These are phyloP conservation scores for Penicillium nordicum DNA, from an alignment of 2,329 filamentous ascomycete species.

Conservation along the genomic window DNA sequence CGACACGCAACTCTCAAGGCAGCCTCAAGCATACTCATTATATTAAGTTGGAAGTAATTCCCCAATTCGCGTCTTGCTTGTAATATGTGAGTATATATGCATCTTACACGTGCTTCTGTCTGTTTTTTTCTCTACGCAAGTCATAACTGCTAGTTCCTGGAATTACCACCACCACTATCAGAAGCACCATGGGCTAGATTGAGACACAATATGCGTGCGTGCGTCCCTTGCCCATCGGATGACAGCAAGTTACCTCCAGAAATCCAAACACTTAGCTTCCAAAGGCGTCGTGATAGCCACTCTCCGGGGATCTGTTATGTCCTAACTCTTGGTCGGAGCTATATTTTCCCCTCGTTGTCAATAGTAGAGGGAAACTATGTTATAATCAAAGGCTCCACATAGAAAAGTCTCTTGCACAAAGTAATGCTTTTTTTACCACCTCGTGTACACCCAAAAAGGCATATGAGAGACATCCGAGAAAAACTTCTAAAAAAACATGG, in stretches of 20 bases:
- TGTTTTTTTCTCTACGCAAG: slow-evolving; percentile 7
- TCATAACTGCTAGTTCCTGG: neutral
- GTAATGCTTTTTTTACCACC: too few species aligned
- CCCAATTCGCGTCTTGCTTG: neutral
- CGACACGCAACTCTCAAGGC: slow-evolving; percentile 9
- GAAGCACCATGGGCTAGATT: neutral
- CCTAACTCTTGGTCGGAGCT: neutral
- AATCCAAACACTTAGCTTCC: neutral
- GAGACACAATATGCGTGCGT: neutral
- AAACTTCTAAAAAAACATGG: too few species aligned
- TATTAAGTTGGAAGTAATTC: neutral
- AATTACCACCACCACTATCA: neutral
- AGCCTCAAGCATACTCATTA: neutral
- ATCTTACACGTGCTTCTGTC: slow-evolving; percentile 10
- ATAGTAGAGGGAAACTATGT: neutral
- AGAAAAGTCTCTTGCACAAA: too few species aligned
- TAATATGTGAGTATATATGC: slow-evolving; percentile 6
- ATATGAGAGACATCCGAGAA: too few species aligned
- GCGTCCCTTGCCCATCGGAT: neutral
- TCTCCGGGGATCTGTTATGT: neutral
- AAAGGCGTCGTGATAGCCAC: neutral
- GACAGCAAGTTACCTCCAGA: neutral
- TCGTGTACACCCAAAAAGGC: too few species aligned
- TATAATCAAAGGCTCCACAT: neutral
- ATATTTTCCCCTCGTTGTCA: neutral